A percentile compares a stretch with the other conserved stretches of the same genome.
phyloP scores from a whole-genome alignment of 169 alveolate genomes.

The Plasmodium blacklocki region DNA sequence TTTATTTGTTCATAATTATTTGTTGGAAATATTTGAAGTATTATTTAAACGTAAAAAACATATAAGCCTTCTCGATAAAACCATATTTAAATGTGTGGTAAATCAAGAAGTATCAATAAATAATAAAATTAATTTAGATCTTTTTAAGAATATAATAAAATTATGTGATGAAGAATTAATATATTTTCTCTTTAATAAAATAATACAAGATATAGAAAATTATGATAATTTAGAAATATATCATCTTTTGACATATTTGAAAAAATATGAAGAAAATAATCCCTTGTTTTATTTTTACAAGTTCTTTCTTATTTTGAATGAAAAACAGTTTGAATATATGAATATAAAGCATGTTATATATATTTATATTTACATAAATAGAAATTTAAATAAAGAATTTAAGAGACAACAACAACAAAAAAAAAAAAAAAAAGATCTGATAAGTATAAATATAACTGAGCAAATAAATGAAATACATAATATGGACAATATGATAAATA shows the following conservation, averaged over 20 bases:
- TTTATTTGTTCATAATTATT: conserved; percentile 3
- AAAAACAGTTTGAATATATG: conserved; percentile 20
- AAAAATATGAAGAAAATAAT: conserved; percentile 12
- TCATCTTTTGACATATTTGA: conserved; percentile 2
- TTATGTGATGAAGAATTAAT: conserved; percentile 26
- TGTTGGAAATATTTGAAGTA: conserved; percentile 15
- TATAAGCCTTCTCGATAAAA: conserved; percentile 32
- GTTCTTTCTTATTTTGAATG: conserved; percentile 13
- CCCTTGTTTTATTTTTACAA: neutral
- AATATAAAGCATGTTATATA: conserved; percentile 39
- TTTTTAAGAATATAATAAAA: conserved; percentile 13
- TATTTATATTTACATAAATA: conserved; percentile 38
- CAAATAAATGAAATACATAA: too few species aligned
- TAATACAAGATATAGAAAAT: conserved; percentile 22
- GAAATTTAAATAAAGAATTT: conserved; percentile 23
- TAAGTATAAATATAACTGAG: neutral
- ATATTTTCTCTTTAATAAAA: conserved; percentile 17
- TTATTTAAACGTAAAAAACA: conserved; percentile 42
- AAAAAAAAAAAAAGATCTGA: neutral
- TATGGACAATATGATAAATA: neutral
- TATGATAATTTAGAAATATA: conserved; percentile 31
- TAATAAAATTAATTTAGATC: conserved; percentile 12
- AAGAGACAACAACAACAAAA: conserved; percentile 8
- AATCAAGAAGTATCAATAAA: conserved; percentile 10
- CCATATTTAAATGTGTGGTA: conserved; percentile 19